Conservation (phyloP, 306 rosid species). For the Mucuna pruriens region DNA sequence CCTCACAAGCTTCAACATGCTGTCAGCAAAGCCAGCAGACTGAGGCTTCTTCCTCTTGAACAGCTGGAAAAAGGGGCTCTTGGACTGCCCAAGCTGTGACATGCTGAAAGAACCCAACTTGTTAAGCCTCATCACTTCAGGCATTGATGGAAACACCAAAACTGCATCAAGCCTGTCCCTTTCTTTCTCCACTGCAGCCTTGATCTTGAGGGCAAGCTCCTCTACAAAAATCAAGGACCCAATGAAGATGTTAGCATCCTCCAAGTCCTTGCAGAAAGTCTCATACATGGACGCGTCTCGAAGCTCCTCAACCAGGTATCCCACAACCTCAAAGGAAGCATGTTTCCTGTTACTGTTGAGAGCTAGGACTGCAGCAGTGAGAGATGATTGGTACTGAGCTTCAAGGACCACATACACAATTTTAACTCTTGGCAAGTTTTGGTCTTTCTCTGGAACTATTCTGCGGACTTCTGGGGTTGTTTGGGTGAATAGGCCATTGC, state of each 20-base stretch:
- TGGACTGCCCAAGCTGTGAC: constrained; percentile 95
- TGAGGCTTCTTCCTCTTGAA: constrained; percentile 83
- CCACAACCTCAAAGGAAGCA: constrained; percentile 85
- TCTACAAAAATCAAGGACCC: constrained; percentile 95
- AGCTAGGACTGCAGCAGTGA: constrained; percentile 77
- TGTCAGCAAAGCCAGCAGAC: constrained; percentile 94
- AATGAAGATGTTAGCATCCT: constrained; percentile 88
- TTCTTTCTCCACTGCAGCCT: constrained; percentile 84
- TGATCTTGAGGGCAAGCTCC: constrained; percentile 90
- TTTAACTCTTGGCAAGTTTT: constrained; percentile 73
- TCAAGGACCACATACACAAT: constrained; percentile 90
- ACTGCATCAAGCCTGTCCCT: constrained; percentile 95
- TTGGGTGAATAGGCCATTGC: constrained; percentile 95
- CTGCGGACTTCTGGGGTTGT: constrained; percentile 90
- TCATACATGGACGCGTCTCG: constrained; percentile 60
- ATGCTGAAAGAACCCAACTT: constrained; percentile 89
- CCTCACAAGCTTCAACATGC: constrained; percentile 96
- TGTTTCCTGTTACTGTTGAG: constrained; percentile 56
- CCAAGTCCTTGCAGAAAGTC: constrained; percentile 77
- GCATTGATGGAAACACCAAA: constrained; percentile 98
- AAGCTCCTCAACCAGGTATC: constrained; percentile 96
- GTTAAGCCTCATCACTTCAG: constrained; percentile 96
- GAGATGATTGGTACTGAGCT: constrained; percentile 96
- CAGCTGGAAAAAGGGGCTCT: constrained; percentile 88
- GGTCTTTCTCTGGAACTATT: constrained; percentile 71